These are phyloP conservation scores for Alternaria burnsii DNA, from an alignment of 2,329 filamentous ascomycete species.

Conservation along the genomic window DNA sequence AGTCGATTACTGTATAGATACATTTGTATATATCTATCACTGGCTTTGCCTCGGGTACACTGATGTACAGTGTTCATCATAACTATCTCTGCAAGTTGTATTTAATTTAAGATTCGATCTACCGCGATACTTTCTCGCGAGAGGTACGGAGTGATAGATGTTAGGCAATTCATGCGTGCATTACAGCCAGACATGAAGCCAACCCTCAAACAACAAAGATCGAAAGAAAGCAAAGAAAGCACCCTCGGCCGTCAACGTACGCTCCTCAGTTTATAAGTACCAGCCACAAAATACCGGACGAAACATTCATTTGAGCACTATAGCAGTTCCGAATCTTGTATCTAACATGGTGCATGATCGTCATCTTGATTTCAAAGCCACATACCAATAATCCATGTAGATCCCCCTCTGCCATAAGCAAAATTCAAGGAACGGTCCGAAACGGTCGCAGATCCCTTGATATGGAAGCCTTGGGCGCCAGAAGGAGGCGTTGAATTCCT, in stretches of 20 bases:
- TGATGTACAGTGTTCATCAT: neutral
- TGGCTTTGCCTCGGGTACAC: neutral
- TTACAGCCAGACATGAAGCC: neutral
- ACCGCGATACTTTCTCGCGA: accelerated
- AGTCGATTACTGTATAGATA: neutral
- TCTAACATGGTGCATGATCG: neutral
- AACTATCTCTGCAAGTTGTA: neutral
- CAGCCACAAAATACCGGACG: neutral
- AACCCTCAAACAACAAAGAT: neutral
- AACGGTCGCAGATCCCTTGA: neutral
- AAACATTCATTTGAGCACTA: neutral
- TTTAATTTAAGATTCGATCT: neutral
- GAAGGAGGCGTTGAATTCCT: neutral
- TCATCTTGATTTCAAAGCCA: neutral
- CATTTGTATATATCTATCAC: neutral
- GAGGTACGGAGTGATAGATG: neutral
- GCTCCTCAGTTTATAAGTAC: neutral
- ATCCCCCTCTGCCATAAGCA: neutral
- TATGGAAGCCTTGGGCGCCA: neutral
- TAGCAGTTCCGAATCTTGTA: neutral
- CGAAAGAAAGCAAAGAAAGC: neutral
- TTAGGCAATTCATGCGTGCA: neutral
- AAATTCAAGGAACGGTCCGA: neutral
- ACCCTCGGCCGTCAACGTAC: neutral
- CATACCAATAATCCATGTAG: neutral